Base-by-base conservation (phyloP, 768 basidiomycete genomes). In the Tremella mesenterica region DNA sequence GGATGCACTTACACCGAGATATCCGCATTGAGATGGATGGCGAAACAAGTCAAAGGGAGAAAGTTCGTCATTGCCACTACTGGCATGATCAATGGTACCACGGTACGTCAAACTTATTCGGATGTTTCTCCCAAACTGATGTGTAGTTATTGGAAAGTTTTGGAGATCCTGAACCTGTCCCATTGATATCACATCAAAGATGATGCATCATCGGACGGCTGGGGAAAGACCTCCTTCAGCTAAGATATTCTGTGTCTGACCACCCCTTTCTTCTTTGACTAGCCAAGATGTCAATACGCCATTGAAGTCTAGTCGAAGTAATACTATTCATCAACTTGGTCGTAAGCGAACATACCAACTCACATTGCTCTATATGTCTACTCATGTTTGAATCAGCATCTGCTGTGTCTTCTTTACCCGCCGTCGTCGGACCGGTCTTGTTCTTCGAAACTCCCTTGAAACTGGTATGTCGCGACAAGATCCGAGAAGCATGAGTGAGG, bases 1-100 rank as follows among this genome's bases (percentile, higher is more conserved):
- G 95, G 93, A 3, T 91, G 91, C 71, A 99, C 95, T 12, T 95
- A 88, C 64, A 93, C 93, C 8, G 95, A 97, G 76, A 90, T 97
- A 54, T 85, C 95, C 31, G 93, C 93, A 5, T 71, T 99, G 60
- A 79, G 95, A 70, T 95, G 90, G 89, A 85, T 93, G 65, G 80
- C 83, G 52, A 81, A 84, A 61, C 89, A 90, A 71, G 85, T 85
- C 60, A 81, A 79, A 79, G 92, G 89, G 23, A 83, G 92, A 41
- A 83, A 81, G 59, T 89, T 91, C 72, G 73, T 96, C 64, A 84
- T 97, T 52, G 88, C 86, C 20, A 93, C 92, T 3, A 95, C 92
- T 23, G 85, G 88, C 13, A 89, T 95, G 27, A 77, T 93, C 56
- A 93, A 80, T 64, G 92, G 92, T 3, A 64, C 60, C 12, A 59